A percentile compares a stretch with the other conserved stretches of the same genome.
phyloP scores from a whole-genome alignment of 1,284 basidiomycete genomes.

The Gomphus sp. region DNA sequence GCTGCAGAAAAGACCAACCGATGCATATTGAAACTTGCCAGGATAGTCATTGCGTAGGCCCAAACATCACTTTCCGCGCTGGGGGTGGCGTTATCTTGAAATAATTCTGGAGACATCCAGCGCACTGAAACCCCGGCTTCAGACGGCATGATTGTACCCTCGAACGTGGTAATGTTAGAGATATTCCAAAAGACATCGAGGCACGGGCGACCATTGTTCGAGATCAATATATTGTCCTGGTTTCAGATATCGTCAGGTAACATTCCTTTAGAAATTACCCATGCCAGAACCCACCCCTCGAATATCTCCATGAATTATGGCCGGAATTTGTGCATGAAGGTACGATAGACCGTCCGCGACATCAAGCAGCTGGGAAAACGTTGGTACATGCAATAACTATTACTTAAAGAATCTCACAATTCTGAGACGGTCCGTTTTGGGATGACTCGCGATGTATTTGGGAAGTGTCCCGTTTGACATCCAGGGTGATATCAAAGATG shows the following conservation, averaged over 20 bases:
- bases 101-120: conserved; percentile 10
- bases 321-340: conserved; percentile 11
- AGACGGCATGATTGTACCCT: background rate
- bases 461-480: background rate
- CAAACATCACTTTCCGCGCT: conserved; percentile 10
- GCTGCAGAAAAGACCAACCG: too few relatives aligned
- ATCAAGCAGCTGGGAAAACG: background rate
- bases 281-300: conserved; percentile 9
- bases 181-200: conserved; percentile 14
- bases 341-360: background rate
- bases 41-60: background rate
- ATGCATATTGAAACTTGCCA: background rate
- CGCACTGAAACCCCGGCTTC: background rate
- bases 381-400: background rate
- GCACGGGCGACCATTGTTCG: conserved; percentile 12
- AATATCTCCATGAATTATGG: conserved; percentile 11
- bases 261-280: background rate
- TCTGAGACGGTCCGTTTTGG: background rate
- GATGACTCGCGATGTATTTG: background rate
- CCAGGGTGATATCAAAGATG: conserved; percentile 1
- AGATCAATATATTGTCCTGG: conserved; percentile 15
- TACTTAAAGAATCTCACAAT: background rate
- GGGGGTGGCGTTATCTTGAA: background rate
- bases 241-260: background rate
- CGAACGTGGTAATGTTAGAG: background rate